Percentiles rank a stretch among this genome's conserved stretches.
Conservation (phyloP, 2,329 filamentous ascomycete genomes). For the Parasarocladium wereldwijsianum region DNA sequence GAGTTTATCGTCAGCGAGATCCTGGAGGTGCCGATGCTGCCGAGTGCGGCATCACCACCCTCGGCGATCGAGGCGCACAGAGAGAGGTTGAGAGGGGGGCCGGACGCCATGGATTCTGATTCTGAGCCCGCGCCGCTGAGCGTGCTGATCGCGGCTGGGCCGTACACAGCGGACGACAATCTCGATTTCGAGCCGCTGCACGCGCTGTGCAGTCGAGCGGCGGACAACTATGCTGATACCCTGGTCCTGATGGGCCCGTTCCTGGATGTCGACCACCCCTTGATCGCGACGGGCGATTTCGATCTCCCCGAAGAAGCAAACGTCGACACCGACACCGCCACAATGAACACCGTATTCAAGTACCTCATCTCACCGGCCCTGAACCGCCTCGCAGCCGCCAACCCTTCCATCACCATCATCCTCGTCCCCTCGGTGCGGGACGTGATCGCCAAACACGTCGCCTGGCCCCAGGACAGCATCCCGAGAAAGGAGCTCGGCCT, state of each 20-base stretch:
- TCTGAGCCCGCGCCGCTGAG: conserved; percentile 49
- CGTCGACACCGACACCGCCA: conserved; percentile 63
- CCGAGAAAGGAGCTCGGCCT: conserved; percentile 59
- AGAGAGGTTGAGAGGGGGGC: conserved; percentile 49
- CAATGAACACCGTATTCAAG: conserved; percentile 71
- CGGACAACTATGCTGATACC: conserved; percentile 59
- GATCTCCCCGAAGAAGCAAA: conserved; percentile 54
- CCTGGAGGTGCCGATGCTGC: conserved; percentile 59
- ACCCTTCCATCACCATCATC: conserved; percentile 68
- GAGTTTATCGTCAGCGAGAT: conserved; percentile 71
- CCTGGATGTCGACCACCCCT: conserved; percentile 78
- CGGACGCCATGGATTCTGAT: conserved; percentile 44
- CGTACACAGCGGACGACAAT: conserved; percentile 85
- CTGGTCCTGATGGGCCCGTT: conserved; percentile 78
- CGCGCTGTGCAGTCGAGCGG: conserved; percentile 64
- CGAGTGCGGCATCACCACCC: conserved; percentile 56
- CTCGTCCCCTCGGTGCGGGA: conserved; percentile 75
- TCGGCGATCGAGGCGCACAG: conserved; percentile 53
- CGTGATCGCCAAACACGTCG: conserved; percentile 66
- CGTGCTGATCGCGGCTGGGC: conserved; percentile 67
- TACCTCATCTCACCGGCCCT: conserved; percentile 63
- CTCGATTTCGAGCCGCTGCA: conserved; percentile 80
- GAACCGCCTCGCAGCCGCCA: conserved; percentile 50
- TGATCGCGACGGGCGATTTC: conserved; percentile 69
- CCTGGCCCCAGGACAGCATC: conserved; percentile 60